Evolutionary conservation across 1,284 basidiomycete species (phyloP).

Genomic region (Cryptococcus maquisensis): DNA sequence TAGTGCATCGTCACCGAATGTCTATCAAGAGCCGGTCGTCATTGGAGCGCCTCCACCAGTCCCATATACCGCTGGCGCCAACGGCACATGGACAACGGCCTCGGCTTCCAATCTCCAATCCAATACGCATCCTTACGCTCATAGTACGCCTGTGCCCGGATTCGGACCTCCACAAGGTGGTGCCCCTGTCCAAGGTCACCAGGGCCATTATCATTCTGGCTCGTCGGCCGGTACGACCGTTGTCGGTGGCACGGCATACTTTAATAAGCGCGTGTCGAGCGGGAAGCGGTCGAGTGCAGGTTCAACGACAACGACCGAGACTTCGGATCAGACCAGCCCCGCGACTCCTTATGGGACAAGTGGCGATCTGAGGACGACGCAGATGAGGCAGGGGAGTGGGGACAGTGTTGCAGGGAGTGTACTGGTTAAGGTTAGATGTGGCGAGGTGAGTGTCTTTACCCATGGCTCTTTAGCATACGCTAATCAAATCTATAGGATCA

Average conservation of each 20-base stretch:
- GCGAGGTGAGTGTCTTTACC: constrained; percentile 27
- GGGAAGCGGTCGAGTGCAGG: constrained; percentile 40
- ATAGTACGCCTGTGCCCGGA: constrained; percentile 1
- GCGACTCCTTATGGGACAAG: constrained; percentile 56
- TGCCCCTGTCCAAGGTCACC: constrained; percentile 3
- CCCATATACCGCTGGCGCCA: constrained; percentile 10
- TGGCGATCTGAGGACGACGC: constrained; percentile 48
- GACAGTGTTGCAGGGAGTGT: constrained; percentile 51
- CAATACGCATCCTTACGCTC: neutral
- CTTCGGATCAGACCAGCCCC: constrained; percentile 40
- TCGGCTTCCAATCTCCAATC: neutral
- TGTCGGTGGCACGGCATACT: constrained; percentile 40
- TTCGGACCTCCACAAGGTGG: constrained; percentile 17
- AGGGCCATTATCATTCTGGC: too few relatives aligned
- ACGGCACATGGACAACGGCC: constrained; percentile 8
- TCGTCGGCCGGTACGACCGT: constrained; percentile 15
- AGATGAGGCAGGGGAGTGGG: constrained; percentile 32
- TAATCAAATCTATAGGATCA: constrained; percentile 62
- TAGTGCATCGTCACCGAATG: constrained; percentile 51
- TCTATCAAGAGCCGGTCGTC: constrained; percentile 41
- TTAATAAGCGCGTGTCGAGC: constrained; percentile 29
- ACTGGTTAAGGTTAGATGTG: constrained; percentile 62
- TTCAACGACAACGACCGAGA: constrained; percentile 47
- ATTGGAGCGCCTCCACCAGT: constrained; percentile 18
- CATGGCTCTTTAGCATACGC: neutral